Conservation (phyloP, 2,329 filamentous ascomycete genomes). For the Penicillium sp. region DNA sequence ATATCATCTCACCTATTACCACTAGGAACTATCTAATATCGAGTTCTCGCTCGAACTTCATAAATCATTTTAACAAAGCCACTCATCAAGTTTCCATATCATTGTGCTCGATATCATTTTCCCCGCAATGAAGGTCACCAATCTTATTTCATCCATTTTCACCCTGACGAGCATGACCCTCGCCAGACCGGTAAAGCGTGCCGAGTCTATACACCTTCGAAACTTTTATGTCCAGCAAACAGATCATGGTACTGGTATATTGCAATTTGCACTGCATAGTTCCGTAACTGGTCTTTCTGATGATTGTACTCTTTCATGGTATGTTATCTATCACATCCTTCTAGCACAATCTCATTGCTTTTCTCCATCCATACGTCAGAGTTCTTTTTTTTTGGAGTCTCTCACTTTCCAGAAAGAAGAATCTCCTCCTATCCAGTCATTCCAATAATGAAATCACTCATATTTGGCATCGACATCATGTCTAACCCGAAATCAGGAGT, state of each 20-base stretch:
- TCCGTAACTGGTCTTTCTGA: not conserved
- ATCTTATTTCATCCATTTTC: not conserved
- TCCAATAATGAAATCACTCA: too few species aligned
- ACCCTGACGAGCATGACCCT: not conserved
- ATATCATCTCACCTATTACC: not conserved
- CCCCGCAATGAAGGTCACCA: not conserved
- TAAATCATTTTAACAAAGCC: not conserved
- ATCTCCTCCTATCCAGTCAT: too few species aligned
- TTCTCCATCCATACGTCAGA: not conserved
- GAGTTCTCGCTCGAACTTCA: not conserved
- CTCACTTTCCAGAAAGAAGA: too few species aligned
- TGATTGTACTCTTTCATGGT: not conserved
- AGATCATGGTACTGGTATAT: not conserved
- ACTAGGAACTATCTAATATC: not conserved
- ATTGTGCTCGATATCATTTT: not conserved
- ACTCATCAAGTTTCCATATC: too few species aligned
- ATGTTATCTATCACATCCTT: not conserved
- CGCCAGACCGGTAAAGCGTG: not conserved
- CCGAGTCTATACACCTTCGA: not conserved
- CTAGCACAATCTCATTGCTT: too few species aligned
- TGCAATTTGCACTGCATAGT: not conserved
- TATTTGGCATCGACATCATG: not conserved
- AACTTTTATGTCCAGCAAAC: slow-evolving; percentile 3
- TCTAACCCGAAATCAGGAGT: slow-evolving; percentile 11
- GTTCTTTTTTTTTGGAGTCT: too few species aligned